These are phyloP conservation scores for Cutaneotrichosporon dermatis DNA, from an alignment of 1,284 basidiomycete species.

Conservation along the genomic window DNA sequence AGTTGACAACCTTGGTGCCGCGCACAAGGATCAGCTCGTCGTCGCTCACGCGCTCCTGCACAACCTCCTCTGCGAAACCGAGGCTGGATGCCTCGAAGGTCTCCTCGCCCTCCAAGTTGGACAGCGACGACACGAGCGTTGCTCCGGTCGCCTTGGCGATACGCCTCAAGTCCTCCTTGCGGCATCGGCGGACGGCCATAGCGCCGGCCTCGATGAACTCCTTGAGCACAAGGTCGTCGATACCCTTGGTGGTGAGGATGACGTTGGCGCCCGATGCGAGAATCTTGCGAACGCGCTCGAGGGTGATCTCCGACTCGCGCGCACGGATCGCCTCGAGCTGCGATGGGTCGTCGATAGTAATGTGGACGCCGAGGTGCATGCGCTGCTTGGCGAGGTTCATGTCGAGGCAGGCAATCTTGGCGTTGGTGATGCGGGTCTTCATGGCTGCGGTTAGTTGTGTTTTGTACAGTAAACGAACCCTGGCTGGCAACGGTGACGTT, in stretches of 20 bases:
- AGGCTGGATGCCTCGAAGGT: constrained; percentile 89
- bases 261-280: constrained; percentile 95
- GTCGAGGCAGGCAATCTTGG: constrained; percentile 97
- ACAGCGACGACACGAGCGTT: constrained; percentile 84
- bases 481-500: constrained; percentile 99
- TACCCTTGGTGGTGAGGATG: constrained; percentile 95
- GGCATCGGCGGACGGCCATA: constrained; percentile 95
- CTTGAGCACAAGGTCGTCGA: constrained; percentile 96
- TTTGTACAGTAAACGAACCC: constrained; percentile 55
- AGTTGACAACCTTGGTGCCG: constrained; percentile 94
- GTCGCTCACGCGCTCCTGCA: constrained; percentile 96
- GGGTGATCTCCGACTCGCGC: constrained; percentile 90
- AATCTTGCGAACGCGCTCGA: constrained; percentile 95
- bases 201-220: constrained; percentile 99
- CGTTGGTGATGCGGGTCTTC: constrained; percentile 89
- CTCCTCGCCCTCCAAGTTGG: constrained; percentile 97
- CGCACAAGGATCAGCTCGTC: constrained; percentile 97
- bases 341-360: constrained; percentile 93
- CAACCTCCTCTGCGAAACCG: constrained; percentile 89
- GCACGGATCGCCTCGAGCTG: constrained; percentile 95
- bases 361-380: constrained; percentile 97
- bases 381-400: constrained; percentile 96
- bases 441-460: constrained; percentile 61
- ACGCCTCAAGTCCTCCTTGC: constrained; percentile 93
- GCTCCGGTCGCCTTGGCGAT: constrained; percentile 98